Evolutionary conservation across 805 yeast species (phyloP).

Genomic region (Yamadazyma takamatsuzukensis): DNA sequence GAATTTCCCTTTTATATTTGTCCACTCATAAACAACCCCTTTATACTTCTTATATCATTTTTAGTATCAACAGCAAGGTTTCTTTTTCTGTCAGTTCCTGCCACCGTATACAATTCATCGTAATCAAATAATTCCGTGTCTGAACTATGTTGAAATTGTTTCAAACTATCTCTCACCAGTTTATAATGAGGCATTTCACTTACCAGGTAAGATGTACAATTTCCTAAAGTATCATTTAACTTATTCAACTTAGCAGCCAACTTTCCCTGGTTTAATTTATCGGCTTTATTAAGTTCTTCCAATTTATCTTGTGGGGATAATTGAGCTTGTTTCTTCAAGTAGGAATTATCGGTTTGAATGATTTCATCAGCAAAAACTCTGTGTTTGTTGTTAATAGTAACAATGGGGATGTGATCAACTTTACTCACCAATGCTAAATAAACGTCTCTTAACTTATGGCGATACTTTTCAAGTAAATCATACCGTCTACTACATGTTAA

Average conservation of each 20-base stretch:
- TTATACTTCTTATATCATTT: slow-evolving; percentile 37
- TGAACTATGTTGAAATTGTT: slow-evolving; percentile 32
- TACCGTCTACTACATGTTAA: slow-evolving; percentile 24
- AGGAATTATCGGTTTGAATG: slow-evolving; percentile 32
- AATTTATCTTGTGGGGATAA: slow-evolving; percentile 13
- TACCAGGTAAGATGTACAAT: slow-evolving; percentile 25
- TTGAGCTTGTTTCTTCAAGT: slow-evolving; percentile 8
- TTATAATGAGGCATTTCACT: slow-evolving; percentile 32
- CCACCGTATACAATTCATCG: slow-evolving; percentile 23
- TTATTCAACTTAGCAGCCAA: slow-evolving; percentile 20
- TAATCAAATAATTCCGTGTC: slow-evolving; percentile 34
- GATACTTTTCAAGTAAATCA: slow-evolving; percentile 30
- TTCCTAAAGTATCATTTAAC: slow-evolving; percentile 18
- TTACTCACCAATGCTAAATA: slow-evolving; percentile 30
- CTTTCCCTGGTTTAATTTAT: slow-evolving; percentile 22
- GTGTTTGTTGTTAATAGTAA: slow-evolving; percentile 27
- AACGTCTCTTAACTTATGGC: slow-evolving; percentile 31
- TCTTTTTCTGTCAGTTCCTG: slow-evolving; percentile 14
- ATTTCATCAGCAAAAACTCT: slow-evolving; percentile 35
- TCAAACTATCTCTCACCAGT: slow-evolving; percentile 23
- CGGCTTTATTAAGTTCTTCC: slow-evolving; percentile 16
- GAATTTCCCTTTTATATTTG: too few relatives aligned
- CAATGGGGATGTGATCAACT: slow-evolving; percentile 38
- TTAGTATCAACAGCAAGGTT: slow-evolving; percentile 32
- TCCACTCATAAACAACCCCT: slow-evolving; percentile 45